Conservation (phyloP, 371 early-diverging fungal genomes). For the Circinella minor region DNA sequence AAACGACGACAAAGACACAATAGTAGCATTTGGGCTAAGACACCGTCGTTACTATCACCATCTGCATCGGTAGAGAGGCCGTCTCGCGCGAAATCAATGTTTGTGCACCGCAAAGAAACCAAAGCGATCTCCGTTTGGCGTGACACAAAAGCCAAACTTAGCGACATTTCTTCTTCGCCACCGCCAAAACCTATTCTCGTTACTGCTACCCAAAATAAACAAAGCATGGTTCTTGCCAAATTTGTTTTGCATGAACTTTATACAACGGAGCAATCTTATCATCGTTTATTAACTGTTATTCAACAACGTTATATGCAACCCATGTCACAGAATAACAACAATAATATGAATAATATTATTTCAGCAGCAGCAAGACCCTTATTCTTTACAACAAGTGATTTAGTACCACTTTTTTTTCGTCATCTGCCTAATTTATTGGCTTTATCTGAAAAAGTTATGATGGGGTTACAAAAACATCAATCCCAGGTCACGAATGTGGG, state of each 20-base stretch:
- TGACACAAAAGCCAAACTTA: slow-evolving; percentile 18
- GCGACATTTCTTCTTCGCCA: not conserved
- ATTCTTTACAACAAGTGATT: not conserved
- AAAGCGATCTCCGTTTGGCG: slow-evolving; percentile 26
- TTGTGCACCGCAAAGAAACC: slow-evolving; percentile 16
- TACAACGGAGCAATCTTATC: slow-evolving; percentile 35
- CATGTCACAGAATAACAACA: slow-evolving; percentile 28
- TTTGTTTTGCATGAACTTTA: slow-evolving; percentile 28
- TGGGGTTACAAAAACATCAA: slow-evolving; percentile 1
- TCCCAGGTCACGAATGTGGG: slow-evolving; percentile 20
- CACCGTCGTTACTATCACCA: not conserved
- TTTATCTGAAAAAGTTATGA: slow-evolving; percentile 33
- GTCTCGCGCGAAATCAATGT: slow-evolving; percentile 6
- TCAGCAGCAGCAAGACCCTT: not conserved
- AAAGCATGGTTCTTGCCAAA: slow-evolving; percentile 15
- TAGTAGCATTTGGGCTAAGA: not conserved
- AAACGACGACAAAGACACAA: not conserved
- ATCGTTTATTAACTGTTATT: slow-evolving; percentile 34
- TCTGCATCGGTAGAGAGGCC: not conserved
- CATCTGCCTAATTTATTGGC: slow-evolving; percentile 37
- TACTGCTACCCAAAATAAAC: not conserved
- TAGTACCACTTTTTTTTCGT: slow-evolving; percentile 22
- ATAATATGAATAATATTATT: not conserved
- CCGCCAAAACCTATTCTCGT: not conserved
- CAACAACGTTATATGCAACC: slow-evolving; percentile 47